These are phyloP conservation scores for Kodamaea sp. DNA, from an alignment of 1,139 yeast genomes.

Conservation along the genomic window DNA sequence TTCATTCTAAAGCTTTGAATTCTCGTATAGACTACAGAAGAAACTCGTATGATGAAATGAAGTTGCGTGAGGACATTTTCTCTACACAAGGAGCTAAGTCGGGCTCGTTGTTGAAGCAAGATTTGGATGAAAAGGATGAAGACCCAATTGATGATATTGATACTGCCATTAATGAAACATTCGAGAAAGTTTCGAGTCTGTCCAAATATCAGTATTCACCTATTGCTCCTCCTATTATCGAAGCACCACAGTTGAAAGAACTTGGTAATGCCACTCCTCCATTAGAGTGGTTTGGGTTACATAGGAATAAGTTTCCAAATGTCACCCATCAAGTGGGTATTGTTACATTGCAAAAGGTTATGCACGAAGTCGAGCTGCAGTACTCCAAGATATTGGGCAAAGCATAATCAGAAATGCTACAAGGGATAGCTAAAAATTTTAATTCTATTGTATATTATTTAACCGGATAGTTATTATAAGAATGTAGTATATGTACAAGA, in stretches of 20 bases:
- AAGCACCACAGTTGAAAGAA: constrained; percentile 86
- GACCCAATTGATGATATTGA: constrained; percentile 39
- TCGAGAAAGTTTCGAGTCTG: constrained; percentile 63
- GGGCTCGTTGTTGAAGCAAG: constrained; percentile 16
- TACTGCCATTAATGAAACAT: constrained; percentile 55
- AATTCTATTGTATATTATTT: no score
- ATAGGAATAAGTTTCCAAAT: constrained; percentile 81
- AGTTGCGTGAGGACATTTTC: constrained; percentile 19
- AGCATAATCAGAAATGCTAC: no score
- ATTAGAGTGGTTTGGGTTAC: constrained; percentile 94
- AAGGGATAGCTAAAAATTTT: no score
- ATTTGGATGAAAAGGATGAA: constrained; percentile 28
- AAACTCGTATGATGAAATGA: constrained; percentile 12
- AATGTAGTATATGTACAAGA: no score
- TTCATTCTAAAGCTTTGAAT: constrained; percentile 53
- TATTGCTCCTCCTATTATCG: constrained; percentile 74
- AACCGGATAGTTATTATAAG: no score
- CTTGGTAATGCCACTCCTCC: constrained; percentile 98
- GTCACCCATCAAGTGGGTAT: constrained; percentile 81
- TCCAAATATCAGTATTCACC: constrained; percentile 65
- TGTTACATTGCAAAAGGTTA: constrained; percentile 69
- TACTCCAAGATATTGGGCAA: constrained; percentile 49
- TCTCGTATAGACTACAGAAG: constrained; percentile 37
- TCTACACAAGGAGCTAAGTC: constrained; percentile 11
- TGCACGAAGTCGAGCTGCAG: constrained; percentile 58